Evolutionary conservation across 1,139 yeast species (phyloP).

Genomic region (Hansenula anomala): DNA sequence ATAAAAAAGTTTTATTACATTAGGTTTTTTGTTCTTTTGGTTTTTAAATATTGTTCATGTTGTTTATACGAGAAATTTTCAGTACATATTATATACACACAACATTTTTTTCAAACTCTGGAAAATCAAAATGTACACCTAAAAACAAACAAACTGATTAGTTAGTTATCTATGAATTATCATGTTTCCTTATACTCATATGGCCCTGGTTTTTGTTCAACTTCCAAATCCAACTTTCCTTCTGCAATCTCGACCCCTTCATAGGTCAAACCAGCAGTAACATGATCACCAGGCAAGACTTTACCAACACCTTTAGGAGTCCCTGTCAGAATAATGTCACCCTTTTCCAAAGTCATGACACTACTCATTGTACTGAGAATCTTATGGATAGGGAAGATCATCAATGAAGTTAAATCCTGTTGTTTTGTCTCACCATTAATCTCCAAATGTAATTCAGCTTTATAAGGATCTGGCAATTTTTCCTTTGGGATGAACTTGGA

Average conservation of each 20-base stretch:
- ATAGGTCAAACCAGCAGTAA: conserved; percentile 51
- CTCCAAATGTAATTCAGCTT: conserved; percentile 58
- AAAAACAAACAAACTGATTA: too few relatives aligned
- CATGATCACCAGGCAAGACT: conserved; percentile 69
- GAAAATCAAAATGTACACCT: too few relatives aligned
- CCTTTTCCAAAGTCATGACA: conserved; percentile 86
- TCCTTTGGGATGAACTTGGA: conserved; percentile 64
- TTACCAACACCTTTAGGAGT: conserved; percentile 98
- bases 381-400: conserved; percentile 84
- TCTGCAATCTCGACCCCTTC: conserved; percentile 53
- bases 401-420: conserved; percentile 71
- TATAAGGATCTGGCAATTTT: conserved; percentile 67
- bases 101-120: too few relatives aligned
- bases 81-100: too few relatives aligned
- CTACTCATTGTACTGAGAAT: conserved; percentile 77
- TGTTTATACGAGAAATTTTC: not conserved
- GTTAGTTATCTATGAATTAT: too few relatives aligned
- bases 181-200: conserved; percentile 59
- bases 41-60: too few relatives aligned
- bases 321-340: conserved; percentile 89
- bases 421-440: conserved; percentile 74
- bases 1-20: too few relatives aligned
- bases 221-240: conserved; percentile 47
- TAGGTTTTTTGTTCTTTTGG: too few relatives aligned
- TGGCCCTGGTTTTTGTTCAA: conserved; percentile 76